These are phyloP conservation scores for Pouteria campechiana DNA, from an alignment of 179 eudicot genomes.

Conservation along the genomic window DNA sequence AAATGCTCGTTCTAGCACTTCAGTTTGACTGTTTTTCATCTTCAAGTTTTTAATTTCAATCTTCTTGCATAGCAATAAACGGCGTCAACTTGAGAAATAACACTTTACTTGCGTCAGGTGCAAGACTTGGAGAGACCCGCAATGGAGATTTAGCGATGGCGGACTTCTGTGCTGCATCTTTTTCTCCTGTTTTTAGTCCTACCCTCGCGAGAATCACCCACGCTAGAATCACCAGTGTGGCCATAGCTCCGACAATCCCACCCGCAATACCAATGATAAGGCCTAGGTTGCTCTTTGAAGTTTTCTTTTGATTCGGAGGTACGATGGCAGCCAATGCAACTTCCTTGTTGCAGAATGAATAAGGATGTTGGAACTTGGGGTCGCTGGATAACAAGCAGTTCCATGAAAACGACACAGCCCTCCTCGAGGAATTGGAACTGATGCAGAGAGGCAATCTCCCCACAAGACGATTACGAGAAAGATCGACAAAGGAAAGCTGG, in stretches of 20 bases:
- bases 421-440: slow-evolving; percentile 21
- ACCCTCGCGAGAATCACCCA: slow-evolving; percentile 21
- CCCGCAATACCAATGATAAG: slow-evolving; percentile 53
- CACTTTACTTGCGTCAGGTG: too few species aligned
- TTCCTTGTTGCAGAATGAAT: slow-evolving; percentile 41
- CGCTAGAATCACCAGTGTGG: slow-evolving; percentile 26
- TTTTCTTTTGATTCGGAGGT: slow-evolving; percentile 22
- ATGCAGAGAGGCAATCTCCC: slow-evolving; percentile 68
- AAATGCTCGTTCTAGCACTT: too few species aligned
- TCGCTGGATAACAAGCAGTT: slow-evolving; percentile 47
- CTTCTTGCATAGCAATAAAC: too few species aligned
- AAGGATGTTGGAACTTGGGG: slow-evolving; percentile 39
- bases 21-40: too few species aligned
- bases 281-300: slow-evolving; percentile 38
- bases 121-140: slow-evolving; percentile 26
- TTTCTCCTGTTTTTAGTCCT: slow-evolving; percentile 9
- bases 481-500: slow-evolving; percentile 49
- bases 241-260: slow-evolving; percentile 30
- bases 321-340: slow-evolving; percentile 67
- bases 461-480: slow-evolving; percentile 56
- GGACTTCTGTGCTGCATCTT: slow-evolving; percentile 30
- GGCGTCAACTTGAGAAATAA: too few species aligned
- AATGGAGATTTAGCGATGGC: slow-evolving; percentile 22
- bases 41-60: too few species aligned
- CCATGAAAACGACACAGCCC: slow-evolving; percentile 39